Percentiles rank a stretch among this genome's conserved stretches.
Evolutionary conservation across 371 early-diverging fungal genomes (phyloP).

Genomic region (Mortierella sp.): DNA sequence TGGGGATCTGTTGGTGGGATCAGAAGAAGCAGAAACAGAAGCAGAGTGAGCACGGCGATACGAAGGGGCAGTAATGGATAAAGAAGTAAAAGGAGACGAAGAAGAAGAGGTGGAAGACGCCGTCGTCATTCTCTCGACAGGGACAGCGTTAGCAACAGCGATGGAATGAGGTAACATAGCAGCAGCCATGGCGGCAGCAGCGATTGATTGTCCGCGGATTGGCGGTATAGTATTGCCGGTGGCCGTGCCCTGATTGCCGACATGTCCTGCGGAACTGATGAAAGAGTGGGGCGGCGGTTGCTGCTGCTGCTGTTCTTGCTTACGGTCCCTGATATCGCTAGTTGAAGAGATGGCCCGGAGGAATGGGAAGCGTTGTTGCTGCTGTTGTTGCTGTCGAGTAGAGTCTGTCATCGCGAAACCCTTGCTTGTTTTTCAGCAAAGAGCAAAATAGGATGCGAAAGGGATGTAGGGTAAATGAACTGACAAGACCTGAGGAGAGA

Average conservation of each 20-base stretch:
- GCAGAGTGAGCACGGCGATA: neutral
- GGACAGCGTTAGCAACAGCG: slow-evolving; percentile 7
- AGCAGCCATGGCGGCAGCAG: neutral
- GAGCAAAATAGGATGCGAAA: too few species aligned
- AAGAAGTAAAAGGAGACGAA: too few species aligned
- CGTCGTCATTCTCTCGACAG: neutral
- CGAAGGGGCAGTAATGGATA: neutral
- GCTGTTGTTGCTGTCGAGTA: slow-evolving; percentile 1
- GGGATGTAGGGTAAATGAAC: too few species aligned
- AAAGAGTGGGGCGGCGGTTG: slow-evolving; percentile 2
- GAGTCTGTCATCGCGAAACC: slow-evolving; percentile 1
- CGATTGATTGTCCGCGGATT: neutral
- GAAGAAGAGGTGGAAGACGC: slow-evolving; percentile 6
- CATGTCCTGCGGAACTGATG: slow-evolving; percentile 7
- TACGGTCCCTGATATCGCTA: neutral
- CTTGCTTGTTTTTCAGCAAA: too few species aligned
- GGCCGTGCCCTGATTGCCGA: neutral
- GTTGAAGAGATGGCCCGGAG: neutral
- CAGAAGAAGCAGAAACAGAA: slow-evolving; percentile 11
- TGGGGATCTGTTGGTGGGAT: neutral
- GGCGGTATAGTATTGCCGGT: slow-evolving; percentile 8
- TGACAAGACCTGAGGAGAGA: too few species aligned
- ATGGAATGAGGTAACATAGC: neutral
- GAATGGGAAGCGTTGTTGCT: too few species aligned
- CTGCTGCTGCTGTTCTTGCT: neutral